These are phyloP conservation scores for Mycogone perniciosa DNA, from an alignment of 2,329 filamentous ascomycete species.

Conservation along the genomic window DNA sequence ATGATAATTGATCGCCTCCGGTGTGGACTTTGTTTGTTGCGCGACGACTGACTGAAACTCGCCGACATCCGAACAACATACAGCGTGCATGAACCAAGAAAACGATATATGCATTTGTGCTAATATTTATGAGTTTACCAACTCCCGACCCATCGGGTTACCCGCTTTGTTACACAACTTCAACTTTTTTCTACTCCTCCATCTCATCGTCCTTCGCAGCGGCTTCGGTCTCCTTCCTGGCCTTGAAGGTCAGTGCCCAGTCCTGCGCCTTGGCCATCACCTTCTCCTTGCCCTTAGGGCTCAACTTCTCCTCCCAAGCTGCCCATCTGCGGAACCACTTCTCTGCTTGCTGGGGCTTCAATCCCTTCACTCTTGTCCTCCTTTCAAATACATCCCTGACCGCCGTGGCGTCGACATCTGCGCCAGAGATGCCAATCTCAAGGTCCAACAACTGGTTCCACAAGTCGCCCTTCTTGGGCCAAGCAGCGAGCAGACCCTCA, in stretches of 20 bases:
- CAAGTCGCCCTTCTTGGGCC: slow-evolving; percentile 82
- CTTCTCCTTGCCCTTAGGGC: slow-evolving; percentile 59
- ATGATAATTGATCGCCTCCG: neutral
- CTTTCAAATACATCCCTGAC: slow-evolving; percentile 78
- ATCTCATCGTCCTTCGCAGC: slow-evolving; percentile 30
- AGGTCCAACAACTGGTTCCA: slow-evolving; percentile 91
- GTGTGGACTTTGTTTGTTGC: neutral
- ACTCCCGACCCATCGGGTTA: slow-evolving; percentile 5
- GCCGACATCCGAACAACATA: slow-evolving; percentile 6
- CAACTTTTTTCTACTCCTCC: slow-evolving; percentile 21
- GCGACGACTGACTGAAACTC: neutral
- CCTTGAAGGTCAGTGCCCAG: slow-evolving; percentile 54
- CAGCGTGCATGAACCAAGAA: neutral
- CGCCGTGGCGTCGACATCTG: slow-evolving; percentile 45
- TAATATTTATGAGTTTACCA: slow-evolving; percentile 1
- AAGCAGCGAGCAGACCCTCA: slow-evolving; percentile 75
- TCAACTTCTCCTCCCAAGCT: slow-evolving; percentile 74
- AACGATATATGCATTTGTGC: neutral
- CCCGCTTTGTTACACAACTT: neutral
- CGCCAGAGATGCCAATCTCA: slow-evolving; percentile 58
- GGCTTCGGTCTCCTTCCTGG: slow-evolving; percentile 35
- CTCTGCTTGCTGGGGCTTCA: slow-evolving; percentile 78
- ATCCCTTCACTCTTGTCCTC: slow-evolving; percentile 58
- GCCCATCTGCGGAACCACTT: slow-evolving; percentile 91
- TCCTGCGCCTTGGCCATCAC: slow-evolving; percentile 66